Conservation (phyloP, 2,329 filamentous ascomycete species). For the Onygena corvina region DNA sequence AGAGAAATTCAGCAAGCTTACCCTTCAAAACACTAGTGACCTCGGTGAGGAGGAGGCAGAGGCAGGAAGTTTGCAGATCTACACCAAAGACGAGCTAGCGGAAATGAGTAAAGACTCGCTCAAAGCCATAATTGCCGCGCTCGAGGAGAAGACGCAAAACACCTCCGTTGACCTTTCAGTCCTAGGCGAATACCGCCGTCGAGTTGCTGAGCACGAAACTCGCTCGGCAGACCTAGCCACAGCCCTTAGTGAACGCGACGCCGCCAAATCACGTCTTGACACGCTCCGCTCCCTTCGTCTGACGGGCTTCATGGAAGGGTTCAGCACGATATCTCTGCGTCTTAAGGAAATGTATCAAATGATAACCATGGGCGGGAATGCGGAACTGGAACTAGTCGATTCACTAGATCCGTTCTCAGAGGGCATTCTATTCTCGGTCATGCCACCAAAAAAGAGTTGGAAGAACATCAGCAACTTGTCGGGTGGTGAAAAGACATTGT, state of each 20-base stretch:
- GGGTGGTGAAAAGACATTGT: slow-evolving; percentile 94
- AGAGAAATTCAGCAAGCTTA: slow-evolving; percentile 75
- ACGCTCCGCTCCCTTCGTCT: slow-evolving; percentile 80
- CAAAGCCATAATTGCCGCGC: slow-evolving; percentile 52
- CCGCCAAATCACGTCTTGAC: slow-evolving; percentile 83
- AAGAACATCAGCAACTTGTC: slow-evolving; percentile 96
- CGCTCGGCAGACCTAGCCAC: slow-evolving; percentile 73
- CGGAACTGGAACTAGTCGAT: slow-evolving; percentile 92
- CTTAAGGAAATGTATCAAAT: slow-evolving; percentile 99
- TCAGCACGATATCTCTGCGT: slow-evolving; percentile 81
- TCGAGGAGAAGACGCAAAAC: slow-evolving; percentile 69
- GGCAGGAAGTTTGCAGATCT: slow-evolving; percentile 51
- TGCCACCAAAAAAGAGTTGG: slow-evolving; percentile 99
- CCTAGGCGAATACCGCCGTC: slow-evolving; percentile 73
- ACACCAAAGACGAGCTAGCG: slow-evolving; percentile 57
- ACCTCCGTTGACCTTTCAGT: slow-evolving; percentile 81
- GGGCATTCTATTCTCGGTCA: slow-evolving; percentile 92
- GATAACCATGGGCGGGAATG: slow-evolving; percentile 99
- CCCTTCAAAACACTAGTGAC: slow-evolving; percentile 68
- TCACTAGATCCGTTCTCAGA: slow-evolving; percentile 93
- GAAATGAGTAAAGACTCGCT: slow-evolving; percentile 52
- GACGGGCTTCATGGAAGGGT: slow-evolving; percentile 97
- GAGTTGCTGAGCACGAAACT: slow-evolving; percentile 68
- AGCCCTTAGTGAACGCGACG: slow-evolving; percentile 66
- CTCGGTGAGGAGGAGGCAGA: slow-evolving; percentile 47